Conservation (phyloP, 768 basidiomycete genomes). For the Naganishia onofrii region DNA sequence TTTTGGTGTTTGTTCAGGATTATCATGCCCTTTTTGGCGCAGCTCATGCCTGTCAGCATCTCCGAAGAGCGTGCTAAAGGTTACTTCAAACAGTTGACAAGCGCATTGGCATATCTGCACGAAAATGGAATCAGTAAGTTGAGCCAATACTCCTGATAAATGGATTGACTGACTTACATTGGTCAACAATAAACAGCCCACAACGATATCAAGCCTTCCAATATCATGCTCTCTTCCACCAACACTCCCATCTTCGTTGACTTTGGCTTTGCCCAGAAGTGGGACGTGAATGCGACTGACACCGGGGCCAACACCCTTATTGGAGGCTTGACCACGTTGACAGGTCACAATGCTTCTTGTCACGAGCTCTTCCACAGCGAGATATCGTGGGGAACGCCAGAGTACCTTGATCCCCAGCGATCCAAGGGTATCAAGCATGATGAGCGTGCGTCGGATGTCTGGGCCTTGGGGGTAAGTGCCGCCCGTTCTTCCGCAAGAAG, state of each 20-base stretch:
- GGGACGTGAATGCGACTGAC: slow-evolving; percentile 50
- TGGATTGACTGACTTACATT: neutral
- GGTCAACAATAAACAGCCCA: slow-evolving; percentile 31
- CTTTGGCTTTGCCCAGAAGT: slow-evolving; percentile 92
- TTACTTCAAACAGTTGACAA: slow-evolving; percentile 49
- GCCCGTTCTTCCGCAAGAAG: neutral
- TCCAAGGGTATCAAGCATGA: slow-evolving; percentile 85
- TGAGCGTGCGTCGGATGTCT: slow-evolving; percentile 76
- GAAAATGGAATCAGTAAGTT: slow-evolving; percentile 45
- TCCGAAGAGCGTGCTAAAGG: slow-evolving; percentile 68
- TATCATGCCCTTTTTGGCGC: slow-evolving; percentile 78
- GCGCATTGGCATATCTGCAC: slow-evolving; percentile 51
- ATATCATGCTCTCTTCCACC: slow-evolving; percentile 76
- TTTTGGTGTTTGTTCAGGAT: slow-evolving; percentile 35
- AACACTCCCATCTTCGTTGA: slow-evolving; percentile 76
- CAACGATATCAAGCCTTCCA: slow-evolving; percentile 70
- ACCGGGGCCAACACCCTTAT: slow-evolving; percentile 52
- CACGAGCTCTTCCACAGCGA: slow-evolving; percentile 59
- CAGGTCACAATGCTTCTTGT: slow-evolving; percentile 65
- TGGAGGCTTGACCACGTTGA: slow-evolving; percentile 13
- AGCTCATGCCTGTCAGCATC: slow-evolving; percentile 82
- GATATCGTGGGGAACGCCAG: slow-evolving; percentile 70
- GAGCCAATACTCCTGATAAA: neutral
- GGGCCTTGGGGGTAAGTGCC: slow-evolving; percentile 53
- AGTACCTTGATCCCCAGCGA: slow-evolving; percentile 92